Percentiles rank a stretch among this genome's conserved stretches.
phyloP scores from a whole-genome alignment of 176 grass and related monocot genomes.

The Triticum turgidum region DNA sequence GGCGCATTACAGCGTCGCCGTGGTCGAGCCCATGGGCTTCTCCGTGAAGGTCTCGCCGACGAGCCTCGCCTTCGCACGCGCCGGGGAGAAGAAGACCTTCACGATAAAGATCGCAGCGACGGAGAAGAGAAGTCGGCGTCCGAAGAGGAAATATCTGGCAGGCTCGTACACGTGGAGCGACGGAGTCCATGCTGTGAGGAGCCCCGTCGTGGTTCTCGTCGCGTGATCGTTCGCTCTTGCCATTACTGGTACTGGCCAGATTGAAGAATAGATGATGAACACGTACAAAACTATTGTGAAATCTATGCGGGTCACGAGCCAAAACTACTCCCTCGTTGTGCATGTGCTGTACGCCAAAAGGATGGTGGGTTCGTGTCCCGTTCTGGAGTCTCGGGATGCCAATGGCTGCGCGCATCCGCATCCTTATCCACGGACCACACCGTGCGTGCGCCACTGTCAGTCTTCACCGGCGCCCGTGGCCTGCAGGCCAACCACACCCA shows the following conservation, averaged over 20 bases:
- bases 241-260: neutral
- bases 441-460: neutral
- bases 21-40: slow-evolving; percentile 50
- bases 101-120: slow-evolving; percentile 14
- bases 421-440: slow-evolving; percentile 14
- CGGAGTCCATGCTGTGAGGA: slow-evolving; percentile 60
- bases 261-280: neutral
- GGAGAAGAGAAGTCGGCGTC: neutral
- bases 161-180: slow-evolving; percentile 85
- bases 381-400: neutral
- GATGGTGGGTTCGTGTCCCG: neutral
- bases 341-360: neutral
- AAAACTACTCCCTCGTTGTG: neutral
- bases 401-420: neutral
- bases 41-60: slow-evolving; percentile 53
- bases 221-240: slow-evolving; percentile 21
- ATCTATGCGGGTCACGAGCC: neutral
- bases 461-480: neutral
- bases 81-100: slow-evolving; percentile 65
- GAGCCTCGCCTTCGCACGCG: slow-evolving; percentile 39
- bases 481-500: neutral
- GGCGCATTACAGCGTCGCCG: slow-evolving; percentile 45
- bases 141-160: slow-evolving; percentile 10
- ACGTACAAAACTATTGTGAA: neutral
- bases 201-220: slow-evolving; percentile 63